Percentiles rank a stretch among this genome's conserved stretches.
Evolutionary conservation across 208 protist genomes (phyloP).

Genomic region (Cochliopodium minus): DNA sequence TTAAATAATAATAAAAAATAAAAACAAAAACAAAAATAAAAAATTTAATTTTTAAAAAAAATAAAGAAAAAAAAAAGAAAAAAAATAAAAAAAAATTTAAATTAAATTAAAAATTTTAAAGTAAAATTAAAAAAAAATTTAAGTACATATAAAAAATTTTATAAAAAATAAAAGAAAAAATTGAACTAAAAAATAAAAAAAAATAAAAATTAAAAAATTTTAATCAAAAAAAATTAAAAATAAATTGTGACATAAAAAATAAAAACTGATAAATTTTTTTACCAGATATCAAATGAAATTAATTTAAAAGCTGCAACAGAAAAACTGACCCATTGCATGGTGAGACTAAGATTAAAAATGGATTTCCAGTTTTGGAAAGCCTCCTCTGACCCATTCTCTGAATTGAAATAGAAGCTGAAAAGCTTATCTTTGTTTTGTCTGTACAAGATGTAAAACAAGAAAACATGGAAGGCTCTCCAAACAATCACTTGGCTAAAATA

Average conservation of each 20-base stretch:
- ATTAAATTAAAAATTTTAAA: too few species aligned
- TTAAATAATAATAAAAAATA: not conserved
- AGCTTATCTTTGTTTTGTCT: constrained; percentile 44
- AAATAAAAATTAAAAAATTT: too few species aligned
- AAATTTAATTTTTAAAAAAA: too few species aligned
- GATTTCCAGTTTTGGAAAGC: constrained; percentile 72
- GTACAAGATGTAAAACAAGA: constrained; percentile 50
- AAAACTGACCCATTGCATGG: constrained; percentile 25
- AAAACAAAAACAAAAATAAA: not conserved
- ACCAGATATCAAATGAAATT: too few species aligned
- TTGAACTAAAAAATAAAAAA: too few species aligned
- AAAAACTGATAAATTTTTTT: too few species aligned
- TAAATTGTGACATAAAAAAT: too few species aligned
- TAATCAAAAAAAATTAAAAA: too few species aligned
- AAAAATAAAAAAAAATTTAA: too few species aligned
- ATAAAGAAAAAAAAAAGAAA: too few species aligned
- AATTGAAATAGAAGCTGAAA: constrained; percentile 48
- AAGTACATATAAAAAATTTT: not conserved
- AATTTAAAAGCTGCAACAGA: not conserved
- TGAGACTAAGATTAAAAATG: constrained; percentile 52
- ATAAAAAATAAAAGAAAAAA: not conserved
- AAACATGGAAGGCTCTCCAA: constrained; percentile 54
- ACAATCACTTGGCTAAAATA: constrained; percentile 41
- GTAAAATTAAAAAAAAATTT: not conserved
- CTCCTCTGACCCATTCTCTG: constrained; percentile 28